Conservation (phyloP, 2,329 filamentous ascomycete species). For the Curvularia sp. region DNA sequence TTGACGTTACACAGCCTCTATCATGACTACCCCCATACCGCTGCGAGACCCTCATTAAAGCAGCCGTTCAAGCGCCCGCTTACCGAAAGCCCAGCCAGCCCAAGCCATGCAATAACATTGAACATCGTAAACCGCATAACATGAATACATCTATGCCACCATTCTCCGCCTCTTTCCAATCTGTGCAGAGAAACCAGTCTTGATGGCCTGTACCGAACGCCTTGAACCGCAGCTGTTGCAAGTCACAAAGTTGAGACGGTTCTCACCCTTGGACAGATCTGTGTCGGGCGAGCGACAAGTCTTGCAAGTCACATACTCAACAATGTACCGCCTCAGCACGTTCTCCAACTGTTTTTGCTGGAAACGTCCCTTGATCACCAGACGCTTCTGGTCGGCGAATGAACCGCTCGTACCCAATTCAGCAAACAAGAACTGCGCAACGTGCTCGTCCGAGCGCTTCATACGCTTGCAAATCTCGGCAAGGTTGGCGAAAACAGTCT, state of each 20-base stretch:
- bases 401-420: constrained; percentile 97
- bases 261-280: constrained; percentile 95
- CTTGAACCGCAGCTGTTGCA: constrained; percentile 76
- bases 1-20: constrained; percentile 1
- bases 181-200: constrained; percentile 99
- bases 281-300: constrained; percentile 68
- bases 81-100: constrained; percentile 25
- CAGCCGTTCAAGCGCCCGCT: constrained; percentile 30
- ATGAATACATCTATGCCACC: constrained; percentile 68
- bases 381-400: constrained; percentile 82
- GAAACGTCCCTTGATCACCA: constrained; percentile 99
- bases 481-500: constrained; percentile 98
- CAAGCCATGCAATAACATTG: constrained; percentile 33
- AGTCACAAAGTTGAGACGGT: constrained; percentile 98
- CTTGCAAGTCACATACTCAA: constrained; percentile 99
- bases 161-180: constrained; percentile 98
- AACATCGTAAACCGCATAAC: constrained; percentile 33
- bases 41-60: constrained; percentile 10
- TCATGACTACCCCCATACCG: constrained; percentile 15
- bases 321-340: constrained; percentile 92
- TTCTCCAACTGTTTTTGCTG: constrained; percentile 99
- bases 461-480: constrained; percentile 98
- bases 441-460: constrained; percentile 98
- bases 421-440: constrained; percentile 95
- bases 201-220: constrained; percentile 95